Evolutionary conservation across 2,329 filamentous ascomycete genomes (phyloP).

Genomic region (Lachnellula suecica): DNA sequence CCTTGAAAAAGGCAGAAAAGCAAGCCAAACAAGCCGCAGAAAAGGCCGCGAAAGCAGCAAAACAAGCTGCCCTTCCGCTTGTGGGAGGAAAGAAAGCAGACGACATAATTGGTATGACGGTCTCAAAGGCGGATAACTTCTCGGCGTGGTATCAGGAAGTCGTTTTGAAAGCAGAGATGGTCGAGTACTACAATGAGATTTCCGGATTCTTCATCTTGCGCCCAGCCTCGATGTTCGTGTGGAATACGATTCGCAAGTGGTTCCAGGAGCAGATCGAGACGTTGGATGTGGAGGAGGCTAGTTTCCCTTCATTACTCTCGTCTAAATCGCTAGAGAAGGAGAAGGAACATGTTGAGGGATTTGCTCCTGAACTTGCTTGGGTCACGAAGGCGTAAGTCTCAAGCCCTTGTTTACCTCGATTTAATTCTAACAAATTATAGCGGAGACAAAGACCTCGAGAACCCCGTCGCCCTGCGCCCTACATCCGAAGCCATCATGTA

Average conservation of each 20-base stretch:
- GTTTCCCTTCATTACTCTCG: conserved; percentile 95
- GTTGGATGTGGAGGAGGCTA: conserved; percentile 91
- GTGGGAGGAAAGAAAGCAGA: conserved; percentile 60
- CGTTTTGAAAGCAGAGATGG: conserved; percentile 93
- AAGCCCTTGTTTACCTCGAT: conserved; percentile 6
- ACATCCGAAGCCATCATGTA: conserved; percentile 85
- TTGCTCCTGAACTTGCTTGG: conserved; percentile 89
- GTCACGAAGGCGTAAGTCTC: conserved; percentile 73
- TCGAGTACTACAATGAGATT: conserved; percentile 92
- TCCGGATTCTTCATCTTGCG: conserved; percentile 96
- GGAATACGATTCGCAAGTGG: conserved; percentile 65
- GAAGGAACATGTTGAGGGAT: conserved; percentile 98
- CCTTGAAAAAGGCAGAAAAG: conserved; percentile 66
- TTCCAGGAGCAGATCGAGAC: conserved; percentile 77
- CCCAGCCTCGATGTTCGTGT: conserved; percentile 65
- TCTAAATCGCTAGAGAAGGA: conserved; percentile 76
- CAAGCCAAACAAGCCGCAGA: conserved; percentile 59
- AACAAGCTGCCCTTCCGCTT: conserved; percentile 51
- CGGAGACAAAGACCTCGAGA: conserved; percentile 90
- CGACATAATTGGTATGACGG: conserved; percentile 84
- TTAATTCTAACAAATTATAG: conserved; percentile 44
- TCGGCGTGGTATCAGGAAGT: conserved; percentile 97
- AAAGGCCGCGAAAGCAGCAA: conserved; percentile 62
- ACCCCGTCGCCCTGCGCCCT: conserved; percentile 65
- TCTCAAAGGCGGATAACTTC: conserved; percentile 83